phyloP scores from a whole-genome alignment of 2,329 filamentous ascomycete species.

The Ceratocystis papillata region DNA sequence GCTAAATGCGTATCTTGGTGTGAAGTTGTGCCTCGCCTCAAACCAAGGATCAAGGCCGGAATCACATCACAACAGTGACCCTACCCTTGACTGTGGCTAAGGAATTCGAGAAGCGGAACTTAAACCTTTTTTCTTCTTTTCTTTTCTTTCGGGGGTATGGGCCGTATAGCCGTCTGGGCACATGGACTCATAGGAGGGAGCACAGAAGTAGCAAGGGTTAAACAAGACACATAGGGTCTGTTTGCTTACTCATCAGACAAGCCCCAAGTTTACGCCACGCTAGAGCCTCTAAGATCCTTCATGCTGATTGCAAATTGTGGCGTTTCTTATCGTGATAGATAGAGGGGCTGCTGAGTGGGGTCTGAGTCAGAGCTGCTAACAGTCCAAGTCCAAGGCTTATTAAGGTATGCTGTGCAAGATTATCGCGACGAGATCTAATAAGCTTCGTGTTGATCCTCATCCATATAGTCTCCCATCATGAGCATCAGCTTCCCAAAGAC shows the following conservation, averaged over 20 bases:
- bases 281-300: too few species aligned
- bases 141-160: too few species aligned
- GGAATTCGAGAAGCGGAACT: too few species aligned
- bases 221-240: too few species aligned
- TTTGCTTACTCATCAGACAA: too few species aligned
- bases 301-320: conserved; percentile 3
- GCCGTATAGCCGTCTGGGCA: too few species aligned
- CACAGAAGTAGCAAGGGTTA: too few species aligned
- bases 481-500: conserved; percentile 27
- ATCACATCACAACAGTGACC: too few species aligned
- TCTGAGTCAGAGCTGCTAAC: conserved; percentile 19
- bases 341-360: conserved; percentile 21
- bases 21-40: neutral
- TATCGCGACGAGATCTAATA: neutral
- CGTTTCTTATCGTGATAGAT: conserved; percentile 11
- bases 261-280: too few species aligned
- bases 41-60: neutral
- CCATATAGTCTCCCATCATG: conserved; percentile 18
- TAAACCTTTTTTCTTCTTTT: too few species aligned
- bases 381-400: neutral
- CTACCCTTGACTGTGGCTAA: too few species aligned
- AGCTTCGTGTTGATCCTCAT: neutral
- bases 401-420: conserved; percentile 1
- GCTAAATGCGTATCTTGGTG: neutral
- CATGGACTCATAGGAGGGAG: too few species aligned